These are phyloP conservation scores for Santalum album DNA, from an alignment of 164 flowering plant species.

Conservation along the genomic window DNA sequence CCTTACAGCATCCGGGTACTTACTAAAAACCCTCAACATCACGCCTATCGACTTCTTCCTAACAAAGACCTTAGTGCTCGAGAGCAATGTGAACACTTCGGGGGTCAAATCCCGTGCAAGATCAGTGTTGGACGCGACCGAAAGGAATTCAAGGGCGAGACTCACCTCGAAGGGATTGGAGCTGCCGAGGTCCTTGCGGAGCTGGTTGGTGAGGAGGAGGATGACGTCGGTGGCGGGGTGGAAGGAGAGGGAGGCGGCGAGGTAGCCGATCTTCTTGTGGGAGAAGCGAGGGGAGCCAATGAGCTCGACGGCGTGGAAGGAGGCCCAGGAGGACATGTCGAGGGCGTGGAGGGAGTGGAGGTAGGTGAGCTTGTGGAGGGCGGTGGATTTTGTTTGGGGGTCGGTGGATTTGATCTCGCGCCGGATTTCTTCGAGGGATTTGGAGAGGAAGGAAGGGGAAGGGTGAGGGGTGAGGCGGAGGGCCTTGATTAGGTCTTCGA, in stretches of 20 bases:
- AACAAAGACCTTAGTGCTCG: slow-evolving; percentile 38
- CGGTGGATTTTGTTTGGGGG: slow-evolving; percentile 56
- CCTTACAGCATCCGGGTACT: slow-evolving; percentile 71
- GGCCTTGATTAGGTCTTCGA: slow-evolving; percentile 81
- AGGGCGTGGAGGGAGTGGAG: slow-evolving; percentile 49
- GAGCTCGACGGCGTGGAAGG: slow-evolving; percentile 75
- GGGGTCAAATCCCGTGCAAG: slow-evolving; percentile 69
- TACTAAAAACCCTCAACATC: slow-evolving; percentile 51
- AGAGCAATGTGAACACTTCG: slow-evolving; percentile 54
- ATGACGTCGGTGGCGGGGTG: slow-evolving; percentile 56
- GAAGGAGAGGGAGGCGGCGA: slow-evolving; percentile 70
- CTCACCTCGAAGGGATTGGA: slow-evolving; percentile 50
- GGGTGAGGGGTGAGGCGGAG: slow-evolving; percentile 47
- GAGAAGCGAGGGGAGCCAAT: slow-evolving; percentile 48
- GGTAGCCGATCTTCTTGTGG: slow-evolving; percentile 63
- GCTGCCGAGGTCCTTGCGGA: slow-evolving; percentile 67
- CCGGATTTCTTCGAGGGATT: slow-evolving; percentile 65
- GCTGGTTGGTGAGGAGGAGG: slow-evolving; percentile 72
- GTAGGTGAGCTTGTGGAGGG: slow-evolving; percentile 79
- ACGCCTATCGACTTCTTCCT: slow-evolving; percentile 65
- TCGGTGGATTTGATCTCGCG: slow-evolving; percentile 81
- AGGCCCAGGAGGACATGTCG: slow-evolving; percentile 77
- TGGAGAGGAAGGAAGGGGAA: slow-evolving; percentile 47
- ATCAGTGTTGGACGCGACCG: slow-evolving; percentile 49
- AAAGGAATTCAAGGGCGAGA: slow-evolving; percentile 59